Percentiles rank a stretch among this genome's conserved stretches.
These are phyloP conservation scores for Ceratobasidium sp. DNA, from an alignment of 1,284 basidiomycete genomes.

Conservation along the genomic window DNA sequence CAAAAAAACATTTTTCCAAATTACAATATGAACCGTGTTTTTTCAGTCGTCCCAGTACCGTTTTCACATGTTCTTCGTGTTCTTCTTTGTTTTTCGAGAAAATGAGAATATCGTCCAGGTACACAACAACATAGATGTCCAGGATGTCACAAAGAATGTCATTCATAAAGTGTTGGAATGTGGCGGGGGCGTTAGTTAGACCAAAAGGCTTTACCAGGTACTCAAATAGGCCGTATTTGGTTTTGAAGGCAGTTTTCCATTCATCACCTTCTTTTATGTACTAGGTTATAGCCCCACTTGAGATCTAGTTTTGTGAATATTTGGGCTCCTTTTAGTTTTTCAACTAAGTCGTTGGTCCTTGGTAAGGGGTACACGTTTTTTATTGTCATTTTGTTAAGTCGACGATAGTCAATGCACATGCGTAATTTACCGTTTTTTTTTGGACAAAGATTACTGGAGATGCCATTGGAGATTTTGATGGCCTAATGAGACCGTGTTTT, in stretches of 20 bases:
- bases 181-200: constrained; percentile 24
- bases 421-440: too few species aligned
- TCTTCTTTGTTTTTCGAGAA: constrained; percentile 57
- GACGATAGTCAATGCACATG: too few species aligned
- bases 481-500: too few species aligned
- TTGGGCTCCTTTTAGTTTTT: background rate
- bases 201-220: constrained; percentile 39
- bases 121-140: constrained; percentile 32
- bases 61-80: constrained; percentile 48
- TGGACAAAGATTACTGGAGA: too few species aligned
- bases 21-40: constrained; percentile 45
- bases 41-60: constrained; percentile 47
- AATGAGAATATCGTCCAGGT: constrained; percentile 45
- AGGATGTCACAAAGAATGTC: constrained; percentile 33
- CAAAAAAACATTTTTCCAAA: constrained; percentile 49
- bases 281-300: constrained; percentile 44
- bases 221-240: constrained; percentile 34
- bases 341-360: background rate
- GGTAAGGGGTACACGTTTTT: background rate
- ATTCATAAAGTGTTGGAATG: constrained; percentile 38
- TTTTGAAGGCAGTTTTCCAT: too few species aligned
- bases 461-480: too few species aligned
- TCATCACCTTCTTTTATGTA: constrained; percentile 50
- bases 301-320: constrained; percentile 19
- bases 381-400: too few species aligned